These are phyloP conservation scores for Immersiporthe knoxdaviesiana DNA, from an alignment of 2,329 filamentous ascomycete species.

Conservation along the genomic window DNA sequence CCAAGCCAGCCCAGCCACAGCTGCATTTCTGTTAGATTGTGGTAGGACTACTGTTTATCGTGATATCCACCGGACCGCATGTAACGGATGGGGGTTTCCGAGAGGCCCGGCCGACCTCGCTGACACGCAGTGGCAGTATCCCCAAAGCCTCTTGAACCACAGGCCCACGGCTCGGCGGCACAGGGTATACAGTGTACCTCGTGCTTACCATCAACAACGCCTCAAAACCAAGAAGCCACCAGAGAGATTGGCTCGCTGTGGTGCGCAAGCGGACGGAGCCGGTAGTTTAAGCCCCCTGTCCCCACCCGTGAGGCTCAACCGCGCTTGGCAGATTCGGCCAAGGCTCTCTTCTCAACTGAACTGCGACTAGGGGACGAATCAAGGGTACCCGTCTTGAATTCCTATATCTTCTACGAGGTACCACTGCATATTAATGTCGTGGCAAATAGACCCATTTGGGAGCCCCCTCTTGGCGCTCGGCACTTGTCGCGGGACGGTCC, in stretches of 20 bases:
- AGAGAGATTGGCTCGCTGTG: too few species aligned
- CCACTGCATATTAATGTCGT: neutral
- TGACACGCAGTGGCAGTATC: neutral
- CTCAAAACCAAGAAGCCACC: neutral
- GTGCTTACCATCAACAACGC: neutral
- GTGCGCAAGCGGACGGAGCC: neutral
- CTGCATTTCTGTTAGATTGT: constrained; percentile 2
- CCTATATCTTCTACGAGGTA: neutral
- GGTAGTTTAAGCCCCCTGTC: neutral
- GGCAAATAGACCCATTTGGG: neutral
- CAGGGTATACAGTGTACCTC: neutral
- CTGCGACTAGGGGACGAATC: neutral
- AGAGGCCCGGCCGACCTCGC: neutral
- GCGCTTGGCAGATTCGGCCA: constrained; percentile 13
- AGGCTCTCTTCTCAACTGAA: neutral
- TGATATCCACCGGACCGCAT: neutral
- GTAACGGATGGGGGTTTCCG: neutral
- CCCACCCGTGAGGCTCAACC: constrained; percentile 15
- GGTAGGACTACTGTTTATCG: neutral
- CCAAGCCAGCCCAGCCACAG: constrained; percentile 18
- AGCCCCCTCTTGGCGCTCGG: neutral
- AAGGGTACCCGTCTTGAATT: neutral
- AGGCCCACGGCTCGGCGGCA: neutral
- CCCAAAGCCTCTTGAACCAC: neutral
- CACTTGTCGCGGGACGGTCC: constrained; percentile 3